Conservation (phyloP, 768 basidiomycete genomes). For the Macrocybe gigantea region DNA sequence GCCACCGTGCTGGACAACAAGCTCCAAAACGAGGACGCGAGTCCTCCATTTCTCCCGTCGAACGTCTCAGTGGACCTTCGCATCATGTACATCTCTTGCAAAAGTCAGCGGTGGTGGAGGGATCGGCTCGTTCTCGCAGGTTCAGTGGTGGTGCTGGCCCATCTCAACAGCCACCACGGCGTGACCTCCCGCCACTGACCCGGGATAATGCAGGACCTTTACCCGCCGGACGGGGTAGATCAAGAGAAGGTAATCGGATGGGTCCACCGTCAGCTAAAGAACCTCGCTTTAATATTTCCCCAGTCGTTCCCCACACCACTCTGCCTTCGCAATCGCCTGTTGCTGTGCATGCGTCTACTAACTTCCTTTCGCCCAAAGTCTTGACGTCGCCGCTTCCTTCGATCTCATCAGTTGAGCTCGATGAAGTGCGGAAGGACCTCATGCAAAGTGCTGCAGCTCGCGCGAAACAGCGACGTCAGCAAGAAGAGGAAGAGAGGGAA, state of each 20-base stretch:
- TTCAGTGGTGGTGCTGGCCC: constrained; percentile 20
- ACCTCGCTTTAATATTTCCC: constrained; percentile 15
- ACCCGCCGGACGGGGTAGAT: constrained; percentile 26
- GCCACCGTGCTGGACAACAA: constrained; percentile 38
- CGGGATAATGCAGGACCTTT: too few relatives aligned
- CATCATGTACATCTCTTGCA: constrained; percentile 52
- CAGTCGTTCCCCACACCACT: constrained; percentile 9
- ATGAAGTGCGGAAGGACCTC: constrained; percentile 63
- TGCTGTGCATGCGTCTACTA: constrained; percentile 33
- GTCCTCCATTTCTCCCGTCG: constrained; percentile 26
- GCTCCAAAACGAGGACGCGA: constrained; percentile 41
- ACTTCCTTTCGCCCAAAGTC: constrained; percentile 29
- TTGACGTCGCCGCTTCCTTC: constrained; percentile 24
- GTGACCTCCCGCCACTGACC: constrained; percentile 28
- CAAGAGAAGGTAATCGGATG: constrained; percentile 21
- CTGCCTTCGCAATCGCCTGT: constrained; percentile 39
- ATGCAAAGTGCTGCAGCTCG: constrained; percentile 87
- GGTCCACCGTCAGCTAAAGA: constrained; percentile 45
- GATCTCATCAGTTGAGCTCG: constrained; percentile 40
- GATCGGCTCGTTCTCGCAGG: constrained; percentile 21
- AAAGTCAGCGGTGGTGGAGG: constrained; percentile 36
- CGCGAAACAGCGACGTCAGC: constrained; percentile 71
- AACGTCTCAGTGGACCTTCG: constrained; percentile 29
- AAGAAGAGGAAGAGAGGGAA: constrained; percentile 81
- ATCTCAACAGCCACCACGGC: constrained; percentile 15